These are phyloP conservation scores for Hemerocallis citrina DNA, from an alignment of 106 monocot genomes.

Conservation along the genomic window DNA sequence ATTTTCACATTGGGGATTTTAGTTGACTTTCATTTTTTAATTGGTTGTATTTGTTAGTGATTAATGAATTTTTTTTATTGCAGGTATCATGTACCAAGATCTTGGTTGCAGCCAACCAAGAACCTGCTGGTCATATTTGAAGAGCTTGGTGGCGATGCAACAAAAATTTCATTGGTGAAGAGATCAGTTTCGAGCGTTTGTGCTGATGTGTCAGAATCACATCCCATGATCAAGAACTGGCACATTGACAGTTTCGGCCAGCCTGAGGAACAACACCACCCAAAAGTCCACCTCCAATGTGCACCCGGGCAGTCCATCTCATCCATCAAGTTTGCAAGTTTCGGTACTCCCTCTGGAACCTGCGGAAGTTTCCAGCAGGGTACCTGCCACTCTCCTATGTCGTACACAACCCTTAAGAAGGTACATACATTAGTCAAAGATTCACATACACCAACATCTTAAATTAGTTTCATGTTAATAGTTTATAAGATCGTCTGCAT, in stretches of 20 bases:
- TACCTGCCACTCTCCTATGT: slow-evolving; percentile 67
- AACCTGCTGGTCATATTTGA: slow-evolving; percentile 91
- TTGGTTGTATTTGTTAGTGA: too few relatives aligned
- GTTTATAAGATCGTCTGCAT: not conserved
- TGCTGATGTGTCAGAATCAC: slow-evolving; percentile 82
- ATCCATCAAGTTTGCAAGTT: slow-evolving; percentile 91
- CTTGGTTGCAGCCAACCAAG: slow-evolving; percentile 73
- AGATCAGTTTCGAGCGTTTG: slow-evolving; percentile 75
- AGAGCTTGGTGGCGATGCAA: slow-evolving; percentile 83
- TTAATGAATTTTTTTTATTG: too few relatives aligned
- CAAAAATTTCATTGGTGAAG: slow-evolving; percentile 62
- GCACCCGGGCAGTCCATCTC: slow-evolving; percentile 76
- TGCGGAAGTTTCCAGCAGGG: slow-evolving; percentile 91
- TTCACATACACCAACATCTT: not conserved
- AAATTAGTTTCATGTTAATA: not conserved
- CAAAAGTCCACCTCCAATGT: slow-evolving; percentile 79
- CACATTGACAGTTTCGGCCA: slow-evolving; percentile 61
- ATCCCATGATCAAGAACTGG: slow-evolving; percentile 80
- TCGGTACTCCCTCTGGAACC: slow-evolving; percentile 80
- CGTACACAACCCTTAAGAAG: slow-evolving; percentile 67
- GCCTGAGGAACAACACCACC: slow-evolving; percentile 33
- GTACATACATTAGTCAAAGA: slow-evolving; percentile 21
- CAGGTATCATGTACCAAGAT: slow-evolving; percentile 98
- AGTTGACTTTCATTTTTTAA: too few relatives aligned
- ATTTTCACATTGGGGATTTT: too few relatives aligned